These are phyloP conservation scores for Glebionis coronaria DNA, from an alignment of 129 eudicot genomes.

Conservation along the genomic window DNA sequence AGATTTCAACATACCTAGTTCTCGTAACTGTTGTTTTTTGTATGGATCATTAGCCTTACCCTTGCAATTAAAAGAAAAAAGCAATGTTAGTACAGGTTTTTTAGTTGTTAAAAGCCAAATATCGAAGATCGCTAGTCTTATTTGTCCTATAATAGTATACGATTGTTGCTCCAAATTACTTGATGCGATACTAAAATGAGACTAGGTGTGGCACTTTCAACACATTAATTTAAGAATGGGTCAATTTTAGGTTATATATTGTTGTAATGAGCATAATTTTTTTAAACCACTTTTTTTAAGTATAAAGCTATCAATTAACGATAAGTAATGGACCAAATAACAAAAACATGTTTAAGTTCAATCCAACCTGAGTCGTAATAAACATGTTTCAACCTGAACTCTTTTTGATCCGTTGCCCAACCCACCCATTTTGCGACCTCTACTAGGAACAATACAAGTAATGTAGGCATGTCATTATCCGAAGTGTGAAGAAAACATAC, in stretches of 20 bases:
- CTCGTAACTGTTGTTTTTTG: slow-evolving; percentile 60
- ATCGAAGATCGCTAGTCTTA: not conserved
- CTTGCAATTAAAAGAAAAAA: slow-evolving; percentile 31
- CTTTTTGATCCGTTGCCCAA: slow-evolving; percentile 3
- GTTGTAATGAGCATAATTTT: too few relatives aligned
- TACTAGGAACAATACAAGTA: not conserved
- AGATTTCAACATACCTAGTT: slow-evolving; percentile 62
- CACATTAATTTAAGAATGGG: not conserved
- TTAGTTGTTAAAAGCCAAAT: slow-evolving; percentile 1
- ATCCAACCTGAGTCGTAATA: not conserved
- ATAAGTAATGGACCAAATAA: too few relatives aligned
- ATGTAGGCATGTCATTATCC: not conserved
- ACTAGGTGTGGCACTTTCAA: not conserved
- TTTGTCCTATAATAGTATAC: not conserved
- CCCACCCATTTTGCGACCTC: not conserved
- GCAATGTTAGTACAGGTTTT: not conserved
- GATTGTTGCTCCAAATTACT: too few relatives aligned
- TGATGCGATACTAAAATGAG: too few relatives aligned
- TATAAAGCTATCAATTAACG: too few relatives aligned
- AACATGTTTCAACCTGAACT: not conserved
- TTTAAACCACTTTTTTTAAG: too few relatives aligned
- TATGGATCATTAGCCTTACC: slow-evolving; percentile 54
- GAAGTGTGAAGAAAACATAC: slow-evolving; percentile 28
- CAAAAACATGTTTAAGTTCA: not conserved
- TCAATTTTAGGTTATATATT: not conserved